phyloP scores from a whole-genome alignment of 257 asterid species.

The Nicotiana paniculata region DNA sequence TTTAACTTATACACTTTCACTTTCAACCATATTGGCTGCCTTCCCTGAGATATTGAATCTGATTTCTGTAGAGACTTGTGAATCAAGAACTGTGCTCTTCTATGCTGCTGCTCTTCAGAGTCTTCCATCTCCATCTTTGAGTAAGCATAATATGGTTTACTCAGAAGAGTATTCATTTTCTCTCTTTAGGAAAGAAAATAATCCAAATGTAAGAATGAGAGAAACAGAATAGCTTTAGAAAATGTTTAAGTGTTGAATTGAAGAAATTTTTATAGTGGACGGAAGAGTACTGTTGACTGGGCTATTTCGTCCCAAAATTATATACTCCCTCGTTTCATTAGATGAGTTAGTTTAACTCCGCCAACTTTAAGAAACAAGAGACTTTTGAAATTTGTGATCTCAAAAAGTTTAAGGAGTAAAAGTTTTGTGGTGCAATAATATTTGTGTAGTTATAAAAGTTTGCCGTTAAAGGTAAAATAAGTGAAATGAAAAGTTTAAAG shows the following conservation, averaged over 20 bases:
- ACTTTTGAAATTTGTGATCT: too few relatives aligned
- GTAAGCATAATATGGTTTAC: conserved; percentile 28
- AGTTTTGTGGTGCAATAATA: too few relatives aligned
- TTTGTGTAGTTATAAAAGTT: too few relatives aligned
- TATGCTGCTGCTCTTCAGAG: conserved; percentile 44
- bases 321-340: too few relatives aligned
- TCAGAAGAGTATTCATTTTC: conserved; percentile 29
- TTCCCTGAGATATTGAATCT: conserved; percentile 27
- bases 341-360: too few relatives aligned
- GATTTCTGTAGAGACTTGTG: conserved; percentile 50
- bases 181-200: background rate
- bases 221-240: background rate
- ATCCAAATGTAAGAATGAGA: background rate
- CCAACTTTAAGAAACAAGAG: too few relatives aligned
- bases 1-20: conserved; percentile 54
- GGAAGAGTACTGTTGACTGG: background rate
- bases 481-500: too few relatives aligned
- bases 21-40: conserved; percentile 49
- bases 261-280: conserved; percentile 34
- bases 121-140: conserved; percentile 54
- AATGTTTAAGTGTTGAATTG: background rate
- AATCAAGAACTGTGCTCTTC: conserved; percentile 74
- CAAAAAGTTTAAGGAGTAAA: too few relatives aligned
- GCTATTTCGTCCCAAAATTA: too few relatives aligned
- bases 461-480: too few relatives aligned